phyloP scores from a whole-genome alignment of 495 filamentous ascomycete genomes.

The Daldinia vernicosa region DNA sequence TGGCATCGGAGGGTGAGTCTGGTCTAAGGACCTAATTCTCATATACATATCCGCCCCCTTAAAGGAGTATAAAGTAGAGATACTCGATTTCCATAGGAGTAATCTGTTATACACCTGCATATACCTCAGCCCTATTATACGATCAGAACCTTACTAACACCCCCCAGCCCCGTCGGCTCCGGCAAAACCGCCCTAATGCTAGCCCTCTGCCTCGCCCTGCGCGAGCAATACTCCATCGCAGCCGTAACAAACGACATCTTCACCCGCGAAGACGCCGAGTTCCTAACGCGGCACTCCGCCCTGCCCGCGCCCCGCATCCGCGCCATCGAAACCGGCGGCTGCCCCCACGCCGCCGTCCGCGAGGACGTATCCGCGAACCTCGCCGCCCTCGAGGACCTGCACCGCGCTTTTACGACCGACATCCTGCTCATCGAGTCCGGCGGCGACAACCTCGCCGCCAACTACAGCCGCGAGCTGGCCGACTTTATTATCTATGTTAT shows the following conservation, averaged over 20 bases:
- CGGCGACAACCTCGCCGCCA: slow-evolving; percentile 95
- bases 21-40: too few relatives aligned
- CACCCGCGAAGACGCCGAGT: slow-evolving; percentile 97
- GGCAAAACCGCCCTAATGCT: slow-evolving; percentile 98
- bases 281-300: slow-evolving; percentile 85
- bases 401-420: slow-evolving; percentile 76
- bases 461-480: slow-evolving; percentile 91
- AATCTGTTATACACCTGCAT: too few relatives aligned
- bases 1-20: slow-evolving; percentile 90
- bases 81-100: too few relatives aligned
- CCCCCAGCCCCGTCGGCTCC: slow-evolving; percentile 86
- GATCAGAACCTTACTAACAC: too few relatives aligned
- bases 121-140: too few relatives aligned
- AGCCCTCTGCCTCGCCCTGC: slow-evolving; percentile 80
- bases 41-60: not conserved
- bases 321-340: slow-evolving; percentile 97
- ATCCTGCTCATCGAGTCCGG: slow-evolving; percentile 92
- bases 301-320: slow-evolving; percentile 84
- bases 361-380: slow-evolving; percentile 97
- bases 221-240: slow-evolving; percentile 81
- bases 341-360: slow-evolving; percentile 95
- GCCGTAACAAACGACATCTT: slow-evolving; percentile 99
- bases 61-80: too few relatives aligned
- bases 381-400: slow-evolving; percentile 86
- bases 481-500: slow-evolving; percentile 99